phyloP scores from a whole-genome alignment of 768 basidiomycete genomes.

The Cystofilobasidium bisporidii region DNA sequence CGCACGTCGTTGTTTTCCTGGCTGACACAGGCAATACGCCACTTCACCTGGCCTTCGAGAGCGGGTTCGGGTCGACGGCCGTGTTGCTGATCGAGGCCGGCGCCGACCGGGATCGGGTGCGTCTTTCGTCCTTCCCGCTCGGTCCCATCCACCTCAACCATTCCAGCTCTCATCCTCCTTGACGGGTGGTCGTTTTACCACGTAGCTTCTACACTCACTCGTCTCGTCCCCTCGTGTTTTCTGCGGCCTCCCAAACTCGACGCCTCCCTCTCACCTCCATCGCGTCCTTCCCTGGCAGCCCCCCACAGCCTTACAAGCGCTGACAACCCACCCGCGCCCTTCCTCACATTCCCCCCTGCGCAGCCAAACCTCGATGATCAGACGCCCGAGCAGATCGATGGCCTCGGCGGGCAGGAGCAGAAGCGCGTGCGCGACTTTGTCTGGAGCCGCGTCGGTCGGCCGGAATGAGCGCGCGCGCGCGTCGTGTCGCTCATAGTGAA shows the following conservation, averaged over 20 bases:
- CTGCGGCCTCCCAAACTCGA: no score
- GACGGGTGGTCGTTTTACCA: no score
- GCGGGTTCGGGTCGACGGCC: slow-evolving; percentile 83
- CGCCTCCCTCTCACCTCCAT: no score
- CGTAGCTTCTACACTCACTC: no score
- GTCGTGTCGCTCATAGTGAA: no score
- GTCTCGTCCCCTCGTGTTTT: no score
- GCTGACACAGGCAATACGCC: slow-evolving; percentile 71
- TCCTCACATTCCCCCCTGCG: not conserved
- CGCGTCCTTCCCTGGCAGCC: no score
- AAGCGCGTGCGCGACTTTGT: slow-evolving; percentile 67
- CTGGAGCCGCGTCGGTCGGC: slow-evolving; percentile 30
- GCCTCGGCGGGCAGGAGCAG: slow-evolving; percentile 85
- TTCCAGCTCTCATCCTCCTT: no score
- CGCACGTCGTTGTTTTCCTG: no score
- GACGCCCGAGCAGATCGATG: slow-evolving; percentile 78
- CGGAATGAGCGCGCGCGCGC: slow-evolving; percentile 8
- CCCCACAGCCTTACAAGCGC: no score
- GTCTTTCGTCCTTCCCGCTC: slow-evolving; percentile 42
- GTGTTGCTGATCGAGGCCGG: slow-evolving; percentile 88
- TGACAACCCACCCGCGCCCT: no score
- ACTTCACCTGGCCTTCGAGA: slow-evolving; percentile 93
- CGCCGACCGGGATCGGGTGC: slow-evolving; percentile 77
- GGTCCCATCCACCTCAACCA: no score
- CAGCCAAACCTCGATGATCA: slow-evolving; percentile 75